Conservation (phyloP, 169 alveolate species). For the Babesia caballi region DNA sequence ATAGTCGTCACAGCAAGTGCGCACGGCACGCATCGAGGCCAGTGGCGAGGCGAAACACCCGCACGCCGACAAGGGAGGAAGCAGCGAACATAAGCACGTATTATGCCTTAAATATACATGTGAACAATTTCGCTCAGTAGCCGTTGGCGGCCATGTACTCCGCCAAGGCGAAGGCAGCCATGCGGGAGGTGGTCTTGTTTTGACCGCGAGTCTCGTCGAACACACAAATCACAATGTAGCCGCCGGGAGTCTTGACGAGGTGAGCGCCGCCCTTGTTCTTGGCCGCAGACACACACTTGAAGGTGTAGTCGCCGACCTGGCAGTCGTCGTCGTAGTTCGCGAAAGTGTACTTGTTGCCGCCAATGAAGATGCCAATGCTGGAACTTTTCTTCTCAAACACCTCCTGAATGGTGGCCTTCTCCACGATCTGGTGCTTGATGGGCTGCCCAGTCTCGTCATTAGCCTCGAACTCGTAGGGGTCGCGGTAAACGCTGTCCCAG, state of each 20-base stretch:
- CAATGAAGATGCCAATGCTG: conserved; percentile 72
- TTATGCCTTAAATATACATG: too few relatives aligned
- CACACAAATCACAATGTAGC: conserved; percentile 67
- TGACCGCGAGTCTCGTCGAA: conserved; percentile 77
- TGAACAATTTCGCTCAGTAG: conserved; percentile 30
- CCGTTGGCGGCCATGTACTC: conserved; percentile 66
- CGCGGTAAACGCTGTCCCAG: conserved; percentile 65
- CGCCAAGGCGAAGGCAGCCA: conserved; percentile 64
- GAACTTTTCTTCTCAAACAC: conserved; percentile 64
- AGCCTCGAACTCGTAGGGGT: conserved; percentile 47
- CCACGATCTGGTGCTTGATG: conserved; percentile 37
- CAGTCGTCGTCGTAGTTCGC: conserved; percentile 68
- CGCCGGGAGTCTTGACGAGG: conserved; percentile 72
- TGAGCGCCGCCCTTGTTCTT: conserved; percentile 76
- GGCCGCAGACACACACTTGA: conserved; percentile 74
- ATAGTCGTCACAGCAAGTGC: too few relatives aligned
- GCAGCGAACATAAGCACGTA: too few relatives aligned
- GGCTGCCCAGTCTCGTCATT: conserved; percentile 56
- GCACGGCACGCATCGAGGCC: too few relatives aligned
- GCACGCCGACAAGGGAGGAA: too few relatives aligned
- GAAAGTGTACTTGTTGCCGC: conserved; percentile 75
- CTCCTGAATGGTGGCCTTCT: conserved; percentile 53
- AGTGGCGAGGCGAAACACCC: too few relatives aligned
- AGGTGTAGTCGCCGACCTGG: conserved; percentile 63
- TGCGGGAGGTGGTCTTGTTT: conserved; percentile 61